Base-by-base conservation (phyloP, 2,329 filamentous ascomycete genomes). In the Plenodomus tracheiphilus region DNA sequence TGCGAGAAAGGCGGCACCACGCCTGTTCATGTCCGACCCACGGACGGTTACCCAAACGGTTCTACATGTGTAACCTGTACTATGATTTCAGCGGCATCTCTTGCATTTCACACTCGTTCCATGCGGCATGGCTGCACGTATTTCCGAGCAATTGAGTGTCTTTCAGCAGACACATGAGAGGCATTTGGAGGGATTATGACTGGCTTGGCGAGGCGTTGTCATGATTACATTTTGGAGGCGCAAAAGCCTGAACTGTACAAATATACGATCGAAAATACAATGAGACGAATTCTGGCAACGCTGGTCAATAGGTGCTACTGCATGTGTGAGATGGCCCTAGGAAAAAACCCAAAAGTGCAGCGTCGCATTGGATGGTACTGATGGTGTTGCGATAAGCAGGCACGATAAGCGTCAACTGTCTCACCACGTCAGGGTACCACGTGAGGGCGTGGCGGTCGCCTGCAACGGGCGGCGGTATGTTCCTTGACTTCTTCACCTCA, bases 381-480 rank as follows among this genome's bases (percentile, higher is more conserved):
- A 44, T 37, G 39, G 35, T 22, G 22, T 41, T 15, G 43, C 40
- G 43, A 52, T 47, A 52, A 45, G 47, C 39, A 35, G 25, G 47
- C 47, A 47, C 43, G 43, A 21, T 17, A 22, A 25, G 36, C 21
- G 6, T n/a, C n/a, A n/a, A n/a, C n/a, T 39, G 43, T 45, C 22
- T 19, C 43, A 45, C 43, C 11, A 45, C 28, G 28, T 17, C 34
- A 39, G 22, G 28, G 13, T 39, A 36, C 20, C 53, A 53, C 53
- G 50, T 56, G 50, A 56, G 53, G 25, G 25, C 42, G 46, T 49
- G 53, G 53, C 53, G 53, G 46, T 53, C 35, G 52, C 49, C 49
- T 47, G 38, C 42, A 49, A 43, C 47, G 51, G 39, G 25, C 43
- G 36, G 19, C 43, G 35, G 28, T 11, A 32, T 32, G 28, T 32